These are phyloP conservation scores for Neurospora sp. DNA, from an alignment of 2,329 filamentous ascomycete species.

Conservation along the genomic window DNA sequence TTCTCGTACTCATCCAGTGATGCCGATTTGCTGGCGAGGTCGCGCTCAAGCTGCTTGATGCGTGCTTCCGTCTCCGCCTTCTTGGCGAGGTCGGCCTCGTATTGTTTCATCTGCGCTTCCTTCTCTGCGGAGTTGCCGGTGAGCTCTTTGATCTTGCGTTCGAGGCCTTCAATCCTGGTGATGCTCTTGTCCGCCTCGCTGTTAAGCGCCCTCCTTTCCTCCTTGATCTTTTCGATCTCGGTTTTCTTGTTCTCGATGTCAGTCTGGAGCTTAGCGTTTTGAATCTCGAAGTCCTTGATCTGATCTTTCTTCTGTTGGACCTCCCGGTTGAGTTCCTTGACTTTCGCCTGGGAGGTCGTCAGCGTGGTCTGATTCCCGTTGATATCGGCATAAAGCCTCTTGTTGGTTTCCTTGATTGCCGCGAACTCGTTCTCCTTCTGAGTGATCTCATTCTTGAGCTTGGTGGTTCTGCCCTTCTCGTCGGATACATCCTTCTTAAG, in stretches of 20 bases:
- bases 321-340: background rate
- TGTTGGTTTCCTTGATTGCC: background rate
- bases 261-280: background rate
- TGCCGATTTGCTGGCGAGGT: background rate
- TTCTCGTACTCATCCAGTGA: background rate
- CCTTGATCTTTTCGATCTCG: background rate
- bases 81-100: background rate
- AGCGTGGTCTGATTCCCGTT: background rate
- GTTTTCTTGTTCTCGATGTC: background rate
- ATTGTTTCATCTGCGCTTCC: background rate
- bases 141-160: background rate
- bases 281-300: background rate
- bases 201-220: background rate
- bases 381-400: background rate
- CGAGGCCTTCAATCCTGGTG: background rate
- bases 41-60: background rate
- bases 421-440: background rate
- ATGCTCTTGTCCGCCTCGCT: background rate
- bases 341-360: background rate
- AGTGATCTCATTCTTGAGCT: background rate
- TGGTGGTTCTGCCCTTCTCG: background rate
- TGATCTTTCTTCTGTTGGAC: background rate
- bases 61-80: background rate
- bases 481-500: background rate
- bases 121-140: background rate